These are phyloP conservation scores for Lasiodiplodia citricola DNA, from an alignment of 2,329 filamentous ascomycete species.

Conservation along the genomic window DNA sequence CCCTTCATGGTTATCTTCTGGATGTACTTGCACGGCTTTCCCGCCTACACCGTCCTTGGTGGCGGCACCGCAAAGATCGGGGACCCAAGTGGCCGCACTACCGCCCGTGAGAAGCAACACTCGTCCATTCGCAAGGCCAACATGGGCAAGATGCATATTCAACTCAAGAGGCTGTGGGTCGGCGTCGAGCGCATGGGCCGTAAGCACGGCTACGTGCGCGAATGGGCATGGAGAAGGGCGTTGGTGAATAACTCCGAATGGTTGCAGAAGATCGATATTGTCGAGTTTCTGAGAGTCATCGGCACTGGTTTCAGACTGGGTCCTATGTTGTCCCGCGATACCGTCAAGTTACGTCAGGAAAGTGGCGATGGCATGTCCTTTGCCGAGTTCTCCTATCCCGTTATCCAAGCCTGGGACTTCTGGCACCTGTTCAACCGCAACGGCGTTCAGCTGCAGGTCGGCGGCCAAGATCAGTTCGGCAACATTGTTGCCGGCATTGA, in stretches of 20 bases:
- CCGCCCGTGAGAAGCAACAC: constrained; percentile 62
- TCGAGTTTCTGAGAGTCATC: constrained; percentile 76
- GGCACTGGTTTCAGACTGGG: constrained; percentile 79
- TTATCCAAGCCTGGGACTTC: constrained; percentile 97
- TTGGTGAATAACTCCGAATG: constrained; percentile 84
- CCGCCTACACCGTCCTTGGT: constrained; percentile 70
- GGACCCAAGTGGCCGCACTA: constrained; percentile 74
- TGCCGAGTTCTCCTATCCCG: constrained; percentile 89
- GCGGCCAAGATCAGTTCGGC: constrained; percentile 93
- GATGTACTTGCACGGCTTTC: constrained; percentile 78
- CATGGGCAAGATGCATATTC: constrained; percentile 69
- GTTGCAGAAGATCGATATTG: constrained; percentile 73
- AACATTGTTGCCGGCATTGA: constrained; percentile 94
- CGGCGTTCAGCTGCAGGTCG: constrained; percentile 82
- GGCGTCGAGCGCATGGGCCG: constrained; percentile 72
- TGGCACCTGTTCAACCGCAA: constrained; percentile 79
- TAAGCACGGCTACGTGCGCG: constrained; percentile 67
- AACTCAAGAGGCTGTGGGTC: constrained; percentile 73
- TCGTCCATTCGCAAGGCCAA: constrained; percentile 65
- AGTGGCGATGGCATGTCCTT: constrained; percentile 92
- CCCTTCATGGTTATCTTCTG: constrained; percentile 85
- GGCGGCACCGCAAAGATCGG: constrained; percentile 79
- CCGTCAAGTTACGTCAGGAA: constrained; percentile 83
- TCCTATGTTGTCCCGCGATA: constrained; percentile 86
- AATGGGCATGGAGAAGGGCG: constrained; percentile 69